Percentiles rank a stretch among this genome's conserved stretches.
Conservation (phyloP, 148 eudicot genomes). For the Rhododendron ferrugineum region DNA sequence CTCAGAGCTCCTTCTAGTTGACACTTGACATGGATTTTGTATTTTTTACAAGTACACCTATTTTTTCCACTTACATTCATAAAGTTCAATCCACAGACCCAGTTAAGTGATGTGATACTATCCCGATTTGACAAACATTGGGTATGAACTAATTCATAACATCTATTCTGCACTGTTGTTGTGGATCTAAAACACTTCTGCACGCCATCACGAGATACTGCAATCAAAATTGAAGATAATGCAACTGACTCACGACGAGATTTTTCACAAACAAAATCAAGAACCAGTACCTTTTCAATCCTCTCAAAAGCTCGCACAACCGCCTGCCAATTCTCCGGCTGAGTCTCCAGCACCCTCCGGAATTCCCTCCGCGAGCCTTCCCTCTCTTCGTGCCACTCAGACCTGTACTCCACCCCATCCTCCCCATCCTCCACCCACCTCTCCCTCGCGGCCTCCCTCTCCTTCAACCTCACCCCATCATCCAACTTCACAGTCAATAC, state of each 20-base stretch:
- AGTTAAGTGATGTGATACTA: not conserved
- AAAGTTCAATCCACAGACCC: not conserved
- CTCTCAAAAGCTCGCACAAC: conserved; percentile 79
- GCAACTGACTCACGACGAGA: not conserved
- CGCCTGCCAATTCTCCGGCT: conserved; percentile 94
- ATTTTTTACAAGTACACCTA: not conserved
- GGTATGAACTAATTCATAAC: not conserved
- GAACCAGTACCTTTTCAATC: conserved; percentile 63
- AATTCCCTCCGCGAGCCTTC: conserved; percentile 55
- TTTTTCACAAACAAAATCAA: not conserved
- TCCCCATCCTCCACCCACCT: conserved; percentile 63
- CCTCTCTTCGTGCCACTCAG: conserved; percentile 79
- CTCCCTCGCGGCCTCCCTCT: conserved; percentile 39
- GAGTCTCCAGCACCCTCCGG: conserved; percentile 57
- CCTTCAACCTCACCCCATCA: conserved; percentile 69
- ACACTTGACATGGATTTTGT: not conserved
- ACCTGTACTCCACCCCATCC: conserved; percentile 41
- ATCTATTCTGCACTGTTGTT: not conserved
- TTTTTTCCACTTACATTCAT: not conserved
- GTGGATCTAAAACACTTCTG: not conserved
- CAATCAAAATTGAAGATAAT: not conserved
- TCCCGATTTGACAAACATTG: not conserved
- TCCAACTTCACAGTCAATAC: conserved; percentile 78
- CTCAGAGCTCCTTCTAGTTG: not conserved
- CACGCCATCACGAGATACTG: not conserved